Conservation (phyloP, 2,329 filamentous ascomycete genomes). For the Diaporthe helianthi region DNA sequence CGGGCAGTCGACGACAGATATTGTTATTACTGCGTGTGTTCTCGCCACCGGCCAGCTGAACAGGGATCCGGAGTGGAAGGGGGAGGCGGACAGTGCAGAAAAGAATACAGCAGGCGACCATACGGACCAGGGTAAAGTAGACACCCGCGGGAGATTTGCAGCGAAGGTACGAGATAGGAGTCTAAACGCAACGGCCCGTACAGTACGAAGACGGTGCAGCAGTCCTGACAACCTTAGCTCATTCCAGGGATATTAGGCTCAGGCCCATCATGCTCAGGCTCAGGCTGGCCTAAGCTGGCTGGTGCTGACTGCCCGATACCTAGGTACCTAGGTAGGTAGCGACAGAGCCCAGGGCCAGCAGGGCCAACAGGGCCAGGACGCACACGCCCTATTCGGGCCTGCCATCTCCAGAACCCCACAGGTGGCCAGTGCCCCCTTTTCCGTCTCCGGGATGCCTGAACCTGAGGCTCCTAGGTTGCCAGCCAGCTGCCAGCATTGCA, state of each 20-base stretch:
- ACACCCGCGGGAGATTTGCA: too few relatives aligned
- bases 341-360: conserved; percentile 6
- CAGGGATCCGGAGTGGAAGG: neutral
- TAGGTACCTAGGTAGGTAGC: too few relatives aligned
- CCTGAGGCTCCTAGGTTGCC: neutral
- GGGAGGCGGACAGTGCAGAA: conserved; percentile 26
- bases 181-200: conserved; percentile 28
- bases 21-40: too few relatives aligned
- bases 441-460: neutral
- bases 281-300: conserved; percentile 15
- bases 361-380: conserved; percentile 1
- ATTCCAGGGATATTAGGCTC: conserved; percentile 2
- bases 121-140: conserved; percentile 13
- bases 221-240: conserved; percentile 22
- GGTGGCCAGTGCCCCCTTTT: conserved; percentile 23
- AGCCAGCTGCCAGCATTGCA: too few relatives aligned
- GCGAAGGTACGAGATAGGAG: neutral
- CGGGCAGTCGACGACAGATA: neutral
- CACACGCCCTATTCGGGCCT: conserved; percentile 28
- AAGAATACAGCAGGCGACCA: neutral
- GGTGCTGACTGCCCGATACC: conserved; percentile 8
- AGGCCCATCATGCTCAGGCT: neutral
- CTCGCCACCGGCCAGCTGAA: too few relatives aligned
- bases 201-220: conserved; percentile 22
- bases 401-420: conserved; percentile 18